Percentiles rank a stretch among this genome's conserved stretches.
phyloP scores from a whole-genome alignment of 2,329 filamentous ascomycete species.

The Pseudogymnoascus sp. region DNA sequence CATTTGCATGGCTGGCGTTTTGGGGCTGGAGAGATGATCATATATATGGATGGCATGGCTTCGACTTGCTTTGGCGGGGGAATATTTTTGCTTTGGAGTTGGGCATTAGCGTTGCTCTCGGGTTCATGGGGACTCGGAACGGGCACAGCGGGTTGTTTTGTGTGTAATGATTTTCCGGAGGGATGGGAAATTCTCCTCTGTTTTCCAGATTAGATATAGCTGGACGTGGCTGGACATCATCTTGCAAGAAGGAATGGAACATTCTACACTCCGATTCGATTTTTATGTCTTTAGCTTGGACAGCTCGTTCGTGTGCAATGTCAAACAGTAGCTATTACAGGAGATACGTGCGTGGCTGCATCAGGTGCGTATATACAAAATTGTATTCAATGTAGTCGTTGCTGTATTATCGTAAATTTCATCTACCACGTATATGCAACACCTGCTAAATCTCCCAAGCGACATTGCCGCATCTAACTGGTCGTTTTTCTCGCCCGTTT shows the following conservation, averaged over 20 bases:
- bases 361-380: not conserved
- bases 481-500: not conserved
- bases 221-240: constrained; percentile 6
- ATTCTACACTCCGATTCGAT: not conserved
- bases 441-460: not conserved
- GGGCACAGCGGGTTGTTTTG: constrained; percentile 2
- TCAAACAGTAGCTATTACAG: not conserved
- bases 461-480: not conserved
- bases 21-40: not conserved
- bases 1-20: constrained; percentile 9
- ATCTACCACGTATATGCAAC: not conserved
- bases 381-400: constrained; percentile 4
- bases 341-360: not conserved
- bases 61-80: constrained; percentile 7
- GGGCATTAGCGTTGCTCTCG: not conserved
- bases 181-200: not conserved
- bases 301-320: not conserved
- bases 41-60: constrained; percentile 9
- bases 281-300: not conserved
- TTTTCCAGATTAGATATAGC: not conserved
- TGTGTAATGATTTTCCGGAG: not conserved
- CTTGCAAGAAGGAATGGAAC: constrained; percentile 4
- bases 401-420: not conserved
- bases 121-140: not conserved
- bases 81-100: constrained; percentile 7